Base-by-base conservation (phyloP, 495 filamentous ascomycete genomes). In the Podospora appendiculata region DNA sequence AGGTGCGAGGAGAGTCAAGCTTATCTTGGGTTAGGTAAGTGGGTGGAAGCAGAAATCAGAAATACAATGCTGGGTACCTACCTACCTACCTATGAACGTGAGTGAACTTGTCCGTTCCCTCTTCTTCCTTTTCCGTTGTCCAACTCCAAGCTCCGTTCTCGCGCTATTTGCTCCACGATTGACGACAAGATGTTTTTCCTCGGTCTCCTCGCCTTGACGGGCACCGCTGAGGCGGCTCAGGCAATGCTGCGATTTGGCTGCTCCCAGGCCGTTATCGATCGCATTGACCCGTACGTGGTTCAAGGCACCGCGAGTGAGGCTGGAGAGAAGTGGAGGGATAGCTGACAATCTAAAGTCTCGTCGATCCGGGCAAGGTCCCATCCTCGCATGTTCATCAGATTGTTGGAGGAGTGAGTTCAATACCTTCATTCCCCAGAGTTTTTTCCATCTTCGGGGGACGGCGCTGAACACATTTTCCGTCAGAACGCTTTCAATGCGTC, bases 181-280 rank as follows among this genome's bases (percentile, higher is more conserved):
- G 38, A 16, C 38, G 38, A n/a, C 57, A 69, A 46, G 41, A 72
- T 70, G 69, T 54, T 65, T 39, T 65, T 59, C 65, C 54, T 64
- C 42, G 61, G 60, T 13, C 52, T 70, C 8, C 57, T 72, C 41
- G 47, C 59, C 43, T 39, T 70, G 16, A 47, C 66, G 32, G 61
- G 58, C 17, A 55, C 64, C 59, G 70, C 57, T 32, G 55, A 65
- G 42, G 69, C 61, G 25, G 51, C 64, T 61, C 50, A 51, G 6
- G 70, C 64, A 39, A 73, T 73, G 70, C 55, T 75, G 50, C 69
- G 72, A 18, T 75, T 75, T 45, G 69, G 65, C 18, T 75, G 72
- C 59, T 58, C 70, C 0, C 64, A 73, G 54, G 60, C 70, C 0
- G 63, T 67, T 41, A 67, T 73, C 19, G 70, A 73, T 58, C 58